Base-by-base conservation (phyloP, 2,329 filamentous ascomycete species). In the Fusarium falciforme region DNA sequence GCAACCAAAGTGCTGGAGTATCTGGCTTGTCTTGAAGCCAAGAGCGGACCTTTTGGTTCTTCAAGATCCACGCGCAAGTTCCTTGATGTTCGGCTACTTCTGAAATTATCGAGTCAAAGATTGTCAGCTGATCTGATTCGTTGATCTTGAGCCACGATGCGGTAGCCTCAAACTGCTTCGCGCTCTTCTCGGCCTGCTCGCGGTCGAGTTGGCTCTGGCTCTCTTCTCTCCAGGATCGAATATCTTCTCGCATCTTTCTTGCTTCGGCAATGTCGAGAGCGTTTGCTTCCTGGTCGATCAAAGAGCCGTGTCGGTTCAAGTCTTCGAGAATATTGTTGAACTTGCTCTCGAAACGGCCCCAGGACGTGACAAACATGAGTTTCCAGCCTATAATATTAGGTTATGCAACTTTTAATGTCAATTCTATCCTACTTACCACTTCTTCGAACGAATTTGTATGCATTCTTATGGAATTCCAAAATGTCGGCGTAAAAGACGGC, bases 401-500 rank as follows among this genome's bases (percentile, higher is more conserved):
- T 2, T 2, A 20, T 20, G 20, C 20, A 20, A 20, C 2, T 20
- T 20, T 20, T 20, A 20, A 20, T 20, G 20, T n/a, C n/a, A n/a
- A n/a, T n/a, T n/a, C n/a, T 20, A 20, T 20, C 20, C 20, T 20
- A 22, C 44, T 49, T 52, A 82, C 81, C 61, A 17, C 76, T 80
- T 31, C 81, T 69, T 0, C 80, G 77, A 20, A 88, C 81, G 47
- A 87, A 87, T 16, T 82, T 82, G 66, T 89, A 88, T 0, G 85
- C 84, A 4, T 83, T 55, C 25, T 82, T 82, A 59, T 89, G 87
- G 40, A 88, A 88, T 14, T 83, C 68, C 0, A 88, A 77, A 22
- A 88, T 87, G n/a, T 88, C 85, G 1, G 81, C 76, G 44, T 88
- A 88, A 35, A 86, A 85, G 0, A 84, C 66, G 0, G 83, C 84